Base-by-base conservation (phyloP, 2,329 filamentous ascomycete genomes). In the Aspergillus spinulosporus region DNA sequence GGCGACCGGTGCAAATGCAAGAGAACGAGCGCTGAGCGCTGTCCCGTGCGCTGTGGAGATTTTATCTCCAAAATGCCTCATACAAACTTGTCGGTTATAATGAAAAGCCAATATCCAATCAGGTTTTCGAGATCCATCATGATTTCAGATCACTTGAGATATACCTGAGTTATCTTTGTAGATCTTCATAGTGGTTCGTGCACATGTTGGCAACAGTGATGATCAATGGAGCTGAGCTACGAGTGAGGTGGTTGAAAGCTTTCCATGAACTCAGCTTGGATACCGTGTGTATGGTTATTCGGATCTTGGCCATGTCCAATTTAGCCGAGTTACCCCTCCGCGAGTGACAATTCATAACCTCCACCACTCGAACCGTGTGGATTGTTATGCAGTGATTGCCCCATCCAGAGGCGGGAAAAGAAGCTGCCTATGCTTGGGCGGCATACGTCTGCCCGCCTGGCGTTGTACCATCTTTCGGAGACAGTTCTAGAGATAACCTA, bases 1-100 rank as follows among this genome's bases (percentile, higher is more conserved):
- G 47, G 45, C 36, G 55, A 39, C 49, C 43, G 45, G 49, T 15
- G 49, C 49, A 45, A 52, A 45, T 31, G 34, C 45, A 53, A 53
- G 49, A 57, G 40, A 31, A 36, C 26, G n/a, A n/a, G n/a, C n/a
- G n/a, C n/a, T n/a, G 45, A 49, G 52, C 31, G 42, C 26, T 42
- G 52, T 59, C 52, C 52, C 43, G 52, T 55, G 56, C 52, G 43
- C 43, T 45, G 53, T 56, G 57, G 57, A 44, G 57, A 48, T 42
- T 28, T 8, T 28, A 29, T 14, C 21, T 29, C 49, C 32, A 56
- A 60, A 65, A 64, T 64, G 56, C 63, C 63, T 64, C 63, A 64
- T 65, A 64, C 54, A 61, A 60, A 59, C 3, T 43, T 46, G 47
- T 54, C 58, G 37, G 28, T 21, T 32, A 15, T 28, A 7, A 39